phyloP scores from a whole-genome alignment of 805 yeast species.

The Schwanniomyces occidentalis region DNA sequence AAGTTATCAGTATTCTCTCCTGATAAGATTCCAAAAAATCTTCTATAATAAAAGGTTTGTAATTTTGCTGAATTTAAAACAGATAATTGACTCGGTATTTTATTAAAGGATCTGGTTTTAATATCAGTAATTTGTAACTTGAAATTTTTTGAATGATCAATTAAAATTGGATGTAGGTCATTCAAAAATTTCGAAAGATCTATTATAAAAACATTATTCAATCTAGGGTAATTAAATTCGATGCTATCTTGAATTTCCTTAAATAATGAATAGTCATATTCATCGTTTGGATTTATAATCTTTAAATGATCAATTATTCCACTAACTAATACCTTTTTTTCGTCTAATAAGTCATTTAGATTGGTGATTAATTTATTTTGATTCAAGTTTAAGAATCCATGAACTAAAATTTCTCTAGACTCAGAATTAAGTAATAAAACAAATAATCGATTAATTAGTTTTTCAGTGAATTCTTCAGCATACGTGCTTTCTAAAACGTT shows the following conservation, averaged over 20 bases:
- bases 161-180: conserved; percentile 13
- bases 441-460: conserved; percentile 38
- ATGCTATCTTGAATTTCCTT: conserved; percentile 21
- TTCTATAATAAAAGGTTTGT: conserved; percentile 64
- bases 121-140: conserved; percentile 44
- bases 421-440: conserved; percentile 47
- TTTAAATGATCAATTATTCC: conserved; percentile 62
- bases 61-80: conserved; percentile 50
- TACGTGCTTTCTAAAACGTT: conserved; percentile 14
- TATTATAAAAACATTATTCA: conserved; percentile 19
- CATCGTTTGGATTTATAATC: conserved; percentile 13
- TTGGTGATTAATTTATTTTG: conserved; percentile 13
- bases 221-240: conserved; percentile 11
- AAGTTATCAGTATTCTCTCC: conserved; percentile 15
- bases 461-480: conserved; percentile 41
- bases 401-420: conserved; percentile 64
- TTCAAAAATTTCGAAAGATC: conserved; percentile 28
- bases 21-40: conserved; percentile 43
- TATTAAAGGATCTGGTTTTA: conserved; percentile 53
- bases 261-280: conserved; percentile 19
- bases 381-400: conserved; percentile 45
- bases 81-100: conserved; percentile 49
- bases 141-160: conserved; percentile 12
- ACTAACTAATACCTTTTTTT: conserved; percentile 45
- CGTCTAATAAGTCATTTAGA: not conserved